These are phyloP conservation scores for Pseudocercospora macadamiae DNA, from an alignment of 2,329 filamentous ascomycete species.

Conservation along the genomic window DNA sequence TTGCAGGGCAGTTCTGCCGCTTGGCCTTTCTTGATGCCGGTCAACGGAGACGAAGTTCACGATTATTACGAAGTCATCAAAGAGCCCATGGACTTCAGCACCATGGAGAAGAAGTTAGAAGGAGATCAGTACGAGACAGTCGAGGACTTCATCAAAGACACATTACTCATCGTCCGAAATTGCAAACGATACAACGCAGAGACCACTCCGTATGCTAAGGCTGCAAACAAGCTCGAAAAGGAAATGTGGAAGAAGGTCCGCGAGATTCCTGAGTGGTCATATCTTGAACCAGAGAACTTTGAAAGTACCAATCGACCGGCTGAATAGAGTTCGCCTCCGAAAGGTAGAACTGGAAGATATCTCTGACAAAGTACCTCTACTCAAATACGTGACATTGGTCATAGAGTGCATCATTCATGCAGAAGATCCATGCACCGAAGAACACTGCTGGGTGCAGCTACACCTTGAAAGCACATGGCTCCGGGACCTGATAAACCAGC, in stretches of 20 bases:
- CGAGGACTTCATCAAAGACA: slow-evolving; percentile 88
- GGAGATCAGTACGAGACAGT: slow-evolving; percentile 88
- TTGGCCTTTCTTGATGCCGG: slow-evolving; percentile 93
- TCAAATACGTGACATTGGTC: too few species aligned
- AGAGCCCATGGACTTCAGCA: slow-evolving; percentile 93
- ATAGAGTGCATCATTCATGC: not conserved
- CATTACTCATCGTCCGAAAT: slow-evolving; percentile 88
- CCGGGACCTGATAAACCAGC: too few species aligned
- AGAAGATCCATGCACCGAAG: not conserved
- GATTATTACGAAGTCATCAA: slow-evolving; percentile 99
- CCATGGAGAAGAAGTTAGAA: slow-evolving; percentile 95
- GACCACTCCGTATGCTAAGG: slow-evolving; percentile 91
- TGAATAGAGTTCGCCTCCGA: slow-evolving; percentile 20
- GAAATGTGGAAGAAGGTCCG: slow-evolving; percentile 95
- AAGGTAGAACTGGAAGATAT: slow-evolving; percentile 3
- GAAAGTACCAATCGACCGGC: slow-evolving; percentile 36
- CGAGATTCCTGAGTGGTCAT: slow-evolving; percentile 84
- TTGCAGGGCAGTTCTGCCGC: slow-evolving; percentile 90
- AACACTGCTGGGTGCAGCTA: too few species aligned
- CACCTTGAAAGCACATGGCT: too few species aligned
- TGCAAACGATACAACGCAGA: slow-evolving; percentile 97
- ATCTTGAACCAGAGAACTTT: slow-evolving; percentile 42
- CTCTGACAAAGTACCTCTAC: too few species aligned
- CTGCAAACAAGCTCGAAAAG: slow-evolving; percentile 88
- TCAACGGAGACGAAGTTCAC: slow-evolving; percentile 94